Evolutionary conservation across 179 eudicot genomes (phyloP), one percentile per base, ranked within the genome.

Genomic region (Camellia oleifera): DNA sequence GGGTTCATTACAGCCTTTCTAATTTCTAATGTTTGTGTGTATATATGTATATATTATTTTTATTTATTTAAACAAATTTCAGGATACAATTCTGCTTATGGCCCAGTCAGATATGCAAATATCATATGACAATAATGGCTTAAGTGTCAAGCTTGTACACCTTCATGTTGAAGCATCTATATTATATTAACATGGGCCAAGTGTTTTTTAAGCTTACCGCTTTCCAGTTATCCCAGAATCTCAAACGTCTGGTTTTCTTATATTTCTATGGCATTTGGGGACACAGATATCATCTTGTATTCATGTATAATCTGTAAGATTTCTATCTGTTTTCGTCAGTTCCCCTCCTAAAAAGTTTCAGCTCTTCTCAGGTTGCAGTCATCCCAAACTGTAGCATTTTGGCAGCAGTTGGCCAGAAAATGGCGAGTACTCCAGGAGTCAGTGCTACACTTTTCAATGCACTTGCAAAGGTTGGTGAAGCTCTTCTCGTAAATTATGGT

Each of bases 401-500:
- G 91, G 99, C 99, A 61, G 87, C 98, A 45, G 99, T 97, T 66
- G 99, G 99, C 60, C 99, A 97, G 91, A 97, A 87, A 84, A 97
- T 97, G 99, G 99, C 98, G 15, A 97, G 99, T 82, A 92, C 99
- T 74, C 98, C 98, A 69, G 99, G 99, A 85, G 99, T 97, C 69
- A 92, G 99, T 89, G 99, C 99, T 78, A 94, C 97, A 77, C 88
- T 94, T 62, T 96, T 96, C 82, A 87, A 86, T 83, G 99, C 99
- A 64, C 89, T 94, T 77, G 99, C 98, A 54, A 92, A 96, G 98
- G 98, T 92, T 76, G 73, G 89, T 68, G 54, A 78, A 66, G 63
- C 44, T 69, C 26, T 74, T 69, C 26, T 26, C 40, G 1, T 3
- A 56, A 63, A 64, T 20, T 63, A 63, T 14, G 62, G 26, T 8